Evolutionary conservation across 2,329 filamentous ascomycete species (phyloP).

Genomic region (Rhynchosporium graminicola): DNA sequence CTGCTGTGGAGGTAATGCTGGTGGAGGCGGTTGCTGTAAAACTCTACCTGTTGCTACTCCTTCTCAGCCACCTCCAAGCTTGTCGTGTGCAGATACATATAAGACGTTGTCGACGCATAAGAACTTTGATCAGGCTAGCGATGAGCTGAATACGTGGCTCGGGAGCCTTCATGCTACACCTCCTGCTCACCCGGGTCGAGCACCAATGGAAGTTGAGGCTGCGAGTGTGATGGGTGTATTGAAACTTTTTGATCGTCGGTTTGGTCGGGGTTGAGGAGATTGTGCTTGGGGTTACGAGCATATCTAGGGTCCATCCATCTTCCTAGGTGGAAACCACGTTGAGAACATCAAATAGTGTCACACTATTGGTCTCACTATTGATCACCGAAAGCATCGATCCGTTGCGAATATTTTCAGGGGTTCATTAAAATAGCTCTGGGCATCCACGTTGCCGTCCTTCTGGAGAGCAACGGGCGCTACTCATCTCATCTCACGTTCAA

Average conservation of each 20-base stretch:
- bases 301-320: too few species aligned
- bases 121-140: constrained; percentile 71
- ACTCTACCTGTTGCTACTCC: constrained; percentile 34
- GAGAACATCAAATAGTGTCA: too few species aligned
- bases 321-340: too few species aligned
- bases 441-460: too few species aligned
- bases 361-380: too few species aligned
- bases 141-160: constrained; percentile 75
- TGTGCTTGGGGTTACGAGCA: too few species aligned
- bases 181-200: constrained; percentile 42
- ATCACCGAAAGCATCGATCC: too few species aligned
- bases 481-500: too few species aligned
- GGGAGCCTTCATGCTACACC: constrained; percentile 67
- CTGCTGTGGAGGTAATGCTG: constrained; percentile 62
- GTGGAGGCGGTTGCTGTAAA: constrained; percentile 65
- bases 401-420: too few species aligned
- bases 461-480: too few species aligned
- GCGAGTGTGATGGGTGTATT: constrained; percentile 85
- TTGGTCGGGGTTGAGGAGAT: constrained; percentile 50
- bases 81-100: constrained; percentile 77
- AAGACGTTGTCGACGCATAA: constrained; percentile 76
- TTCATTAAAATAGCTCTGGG: too few species aligned
- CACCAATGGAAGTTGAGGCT: constrained; percentile 76
- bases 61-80: constrained; percentile 45
- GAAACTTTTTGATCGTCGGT: constrained; percentile 76